Conservation (phyloP, 805 yeast genomes). For the Kodamaea restingae region DNA sequence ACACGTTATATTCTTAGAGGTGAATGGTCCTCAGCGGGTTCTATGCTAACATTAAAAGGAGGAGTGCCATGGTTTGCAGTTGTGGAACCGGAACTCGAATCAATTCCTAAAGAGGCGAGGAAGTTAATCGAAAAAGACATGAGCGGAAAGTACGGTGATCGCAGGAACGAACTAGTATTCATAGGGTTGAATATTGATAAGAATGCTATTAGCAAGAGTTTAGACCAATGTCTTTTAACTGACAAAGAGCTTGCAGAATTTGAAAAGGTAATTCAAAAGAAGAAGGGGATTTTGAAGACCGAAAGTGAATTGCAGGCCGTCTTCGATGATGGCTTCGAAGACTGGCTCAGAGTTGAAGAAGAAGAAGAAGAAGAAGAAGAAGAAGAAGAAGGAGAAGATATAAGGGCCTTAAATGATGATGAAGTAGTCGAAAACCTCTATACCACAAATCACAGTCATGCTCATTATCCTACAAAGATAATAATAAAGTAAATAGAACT, state of each 20-base stretch:
- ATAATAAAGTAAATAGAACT: neutral
- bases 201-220: constrained; percentile 20
- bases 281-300: constrained; percentile 24
- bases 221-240: constrained; percentile 38
- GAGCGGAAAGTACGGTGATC: constrained; percentile 39
- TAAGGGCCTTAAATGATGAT: neutral
- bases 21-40: constrained; percentile 44
- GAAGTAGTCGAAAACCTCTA: neutral
- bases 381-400: neutral
- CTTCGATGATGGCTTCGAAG: constrained; percentile 43
- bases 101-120: constrained; percentile 29
- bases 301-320: constrained; percentile 25
- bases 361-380: neutral
- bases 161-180: constrained; percentile 44
- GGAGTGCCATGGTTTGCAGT: constrained; percentile 43
- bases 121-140: constrained; percentile 32
- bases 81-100: constrained; percentile 22
- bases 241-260: constrained; percentile 33
- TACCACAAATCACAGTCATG: neutral
- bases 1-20: constrained; percentile 38
- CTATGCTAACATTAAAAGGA: constrained; percentile 38
- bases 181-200: constrained; percentile 38
- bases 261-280: constrained; percentile 22
- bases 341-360: constrained; percentile 29
- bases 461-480: neutral